Evolutionary conservation across 345 rosid species (phyloP).

Genomic region (Excoecaria agallocha): DNA sequence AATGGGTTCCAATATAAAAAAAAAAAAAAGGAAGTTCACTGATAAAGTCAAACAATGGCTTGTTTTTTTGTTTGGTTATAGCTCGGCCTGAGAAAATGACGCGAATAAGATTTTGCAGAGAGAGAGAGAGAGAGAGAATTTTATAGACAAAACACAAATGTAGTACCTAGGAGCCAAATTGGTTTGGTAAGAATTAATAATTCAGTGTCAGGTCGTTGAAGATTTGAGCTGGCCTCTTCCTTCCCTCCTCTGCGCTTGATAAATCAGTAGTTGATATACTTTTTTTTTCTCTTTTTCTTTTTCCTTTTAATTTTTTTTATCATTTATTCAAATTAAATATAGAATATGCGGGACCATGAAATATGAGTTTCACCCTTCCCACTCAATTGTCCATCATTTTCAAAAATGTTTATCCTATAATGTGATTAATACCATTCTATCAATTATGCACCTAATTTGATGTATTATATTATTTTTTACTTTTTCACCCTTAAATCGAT

Average conservation of each 20-base stretch:
- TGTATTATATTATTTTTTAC: no score
- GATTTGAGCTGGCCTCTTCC: slow-evolving; percentile 12
- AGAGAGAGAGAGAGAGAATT: not conserved
- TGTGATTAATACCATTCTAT: no score
- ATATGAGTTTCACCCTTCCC: not conserved
- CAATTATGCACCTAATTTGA: no score
- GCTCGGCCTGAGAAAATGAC: slow-evolving; percentile 2
- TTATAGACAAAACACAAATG: no score
- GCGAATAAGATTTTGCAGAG: not conserved
- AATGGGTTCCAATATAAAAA: not conserved
- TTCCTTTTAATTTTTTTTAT: not conserved
- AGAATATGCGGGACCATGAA: not conserved
- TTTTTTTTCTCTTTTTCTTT: not conserved
- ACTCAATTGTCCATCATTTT: not conserved
- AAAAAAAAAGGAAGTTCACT: not conserved
- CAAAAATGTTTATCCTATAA: no score
- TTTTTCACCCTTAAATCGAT: no score
- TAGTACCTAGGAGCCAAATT: no score
- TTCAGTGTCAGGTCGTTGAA: slow-evolving; percentile 7
- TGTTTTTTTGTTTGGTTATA: not conserved
- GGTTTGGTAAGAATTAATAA: not conserved
- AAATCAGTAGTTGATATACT: no score
- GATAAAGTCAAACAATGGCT: slow-evolving; percentile 7
- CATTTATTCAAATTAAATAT: not conserved
- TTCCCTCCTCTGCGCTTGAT: not conserved